These are phyloP conservation scores for Pisolithus marmoratus DNA, from an alignment of 768 basidiomycete species.

Conservation along the genomic window DNA sequence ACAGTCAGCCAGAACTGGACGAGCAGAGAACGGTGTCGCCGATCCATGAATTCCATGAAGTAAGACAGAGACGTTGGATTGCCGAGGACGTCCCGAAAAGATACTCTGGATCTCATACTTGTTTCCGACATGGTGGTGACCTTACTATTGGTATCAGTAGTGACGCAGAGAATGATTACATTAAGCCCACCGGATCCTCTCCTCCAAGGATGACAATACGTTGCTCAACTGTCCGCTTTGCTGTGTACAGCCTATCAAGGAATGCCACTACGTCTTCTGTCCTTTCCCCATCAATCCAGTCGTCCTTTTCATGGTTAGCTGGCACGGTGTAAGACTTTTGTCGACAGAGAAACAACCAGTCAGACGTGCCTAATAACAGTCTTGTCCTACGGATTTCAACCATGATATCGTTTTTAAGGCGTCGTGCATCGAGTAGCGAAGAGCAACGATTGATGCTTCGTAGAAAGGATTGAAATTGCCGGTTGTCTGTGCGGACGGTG, in stretches of 20 bases:
- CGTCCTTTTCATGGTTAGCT: conserved; percentile 85
- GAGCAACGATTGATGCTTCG: conserved; percentile 77
- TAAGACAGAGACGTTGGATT: conserved; percentile 91
- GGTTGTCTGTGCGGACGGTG: conserved; percentile 72
- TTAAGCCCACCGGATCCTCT: conserved; percentile 47
- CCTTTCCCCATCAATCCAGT: conserved; percentile 82
- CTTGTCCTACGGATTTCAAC: conserved; percentile 86
- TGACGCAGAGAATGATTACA: neutral
- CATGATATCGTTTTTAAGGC: conserved; percentile 87
- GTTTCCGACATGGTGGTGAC: conserved; percentile 39
- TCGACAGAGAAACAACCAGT: neutral
- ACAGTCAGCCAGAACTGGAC: conserved; percentile 98
- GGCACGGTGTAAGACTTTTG: conserved; percentile 2
- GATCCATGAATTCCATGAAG: conserved; percentile 98
- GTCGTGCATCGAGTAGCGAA: conserved; percentile 81
- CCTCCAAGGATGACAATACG: conserved; percentile 75
- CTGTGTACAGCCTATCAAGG: conserved; percentile 81
- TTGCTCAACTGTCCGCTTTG: conserved; percentile 82
- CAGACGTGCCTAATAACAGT: conserved; percentile 52
- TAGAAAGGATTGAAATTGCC: conserved; percentile 89
- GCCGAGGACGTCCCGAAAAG: conserved; percentile 73
- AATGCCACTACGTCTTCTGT: conserved; percentile 85
- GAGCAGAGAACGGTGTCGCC: conserved; percentile 72
- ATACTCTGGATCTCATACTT: conserved; percentile 42
- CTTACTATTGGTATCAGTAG: conserved; percentile 20